Conservation (phyloP, 2,329 filamentous ascomycete genomes). For the Simplicillium aogashimaense region DNA sequence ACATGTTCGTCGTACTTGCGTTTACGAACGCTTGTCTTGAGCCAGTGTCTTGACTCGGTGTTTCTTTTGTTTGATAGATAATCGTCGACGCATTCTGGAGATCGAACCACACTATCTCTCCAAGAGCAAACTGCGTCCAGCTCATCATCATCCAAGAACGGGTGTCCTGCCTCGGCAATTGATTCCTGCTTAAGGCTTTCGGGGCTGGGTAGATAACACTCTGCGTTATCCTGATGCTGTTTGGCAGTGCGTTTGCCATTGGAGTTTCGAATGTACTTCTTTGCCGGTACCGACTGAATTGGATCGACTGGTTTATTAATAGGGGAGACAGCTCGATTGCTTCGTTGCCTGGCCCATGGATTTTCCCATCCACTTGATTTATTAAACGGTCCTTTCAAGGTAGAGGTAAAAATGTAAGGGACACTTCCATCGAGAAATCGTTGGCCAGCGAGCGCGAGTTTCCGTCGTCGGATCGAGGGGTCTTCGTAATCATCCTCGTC, state of each 20-base stretch:
- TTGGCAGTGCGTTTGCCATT: not conserved
- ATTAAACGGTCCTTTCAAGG: constrained; percentile 52
- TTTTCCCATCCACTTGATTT: constrained; percentile 37
- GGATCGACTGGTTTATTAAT: not conserved
- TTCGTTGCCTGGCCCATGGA: constrained; percentile 31
- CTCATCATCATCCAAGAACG: constrained; percentile 12
- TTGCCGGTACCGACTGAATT: not conserved
- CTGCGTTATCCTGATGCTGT: not conserved
- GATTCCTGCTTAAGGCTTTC: constrained; percentile 12
- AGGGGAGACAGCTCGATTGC: not conserved
- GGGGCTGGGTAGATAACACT: constrained; percentile 10
- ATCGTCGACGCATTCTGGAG: constrained; percentile 9
- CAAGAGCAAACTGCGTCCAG: constrained; percentile 21
- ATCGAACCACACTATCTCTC: constrained; percentile 14
- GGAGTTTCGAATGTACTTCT: not conserved
- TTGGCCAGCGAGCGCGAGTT: constrained; percentile 50
- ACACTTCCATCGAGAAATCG: constrained; percentile 46
- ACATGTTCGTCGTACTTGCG: too few relatives aligned
- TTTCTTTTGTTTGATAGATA: constrained; percentile 6
- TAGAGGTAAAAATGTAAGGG: constrained; percentile 49
- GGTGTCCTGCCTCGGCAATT: constrained; percentile 3
- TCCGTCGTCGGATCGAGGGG: constrained; percentile 33
- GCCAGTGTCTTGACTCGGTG: too few relatives aligned
- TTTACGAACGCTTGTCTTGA: too few relatives aligned
- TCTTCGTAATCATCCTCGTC: constrained; percentile 44